Evolutionary conservation across 2,329 filamentous ascomycete genomes (phyloP).

Genomic region (Thielaviopsis cerberus): DNA sequence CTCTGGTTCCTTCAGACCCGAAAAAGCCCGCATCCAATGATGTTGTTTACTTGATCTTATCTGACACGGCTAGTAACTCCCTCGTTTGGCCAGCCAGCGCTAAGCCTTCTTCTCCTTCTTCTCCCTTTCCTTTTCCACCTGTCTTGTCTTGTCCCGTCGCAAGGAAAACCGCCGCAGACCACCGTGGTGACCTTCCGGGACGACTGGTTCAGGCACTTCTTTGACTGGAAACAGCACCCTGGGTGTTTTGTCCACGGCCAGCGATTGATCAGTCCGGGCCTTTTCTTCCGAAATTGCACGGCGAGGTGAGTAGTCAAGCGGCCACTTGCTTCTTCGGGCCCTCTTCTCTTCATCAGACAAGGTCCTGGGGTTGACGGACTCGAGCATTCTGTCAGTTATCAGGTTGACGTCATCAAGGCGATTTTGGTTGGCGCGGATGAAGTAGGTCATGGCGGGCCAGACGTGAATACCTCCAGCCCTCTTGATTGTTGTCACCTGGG

Average conservation of each 20-base stretch:
- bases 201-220: not conserved
- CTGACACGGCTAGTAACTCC: constrained; percentile 25
- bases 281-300: not conserved
- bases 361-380: not conserved
- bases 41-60: constrained; percentile 45
- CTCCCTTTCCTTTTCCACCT: not conserved
- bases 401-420: constrained; percentile 33
- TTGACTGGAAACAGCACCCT: not conserved
- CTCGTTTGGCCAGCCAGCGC: not conserved
- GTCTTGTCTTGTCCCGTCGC: constrained; percentile 3
- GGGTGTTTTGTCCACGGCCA: not conserved
- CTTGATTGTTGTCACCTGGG: constrained; percentile 37
- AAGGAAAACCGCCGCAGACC: constrained; percentile 7
- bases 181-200: not conserved
- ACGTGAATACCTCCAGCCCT: constrained; percentile 56
- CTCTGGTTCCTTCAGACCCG: constrained; percentile 5
- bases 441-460: constrained; percentile 58
- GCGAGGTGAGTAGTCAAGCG: not conserved
- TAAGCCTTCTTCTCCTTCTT: not conserved
- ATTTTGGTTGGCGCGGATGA: constrained; percentile 29
- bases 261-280: not conserved
- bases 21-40: constrained; percentile 5
- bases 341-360: not conserved
- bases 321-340: not conserved
- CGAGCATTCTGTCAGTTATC: constrained; percentile 20